Conservation (phyloP, 306 rosid genomes). For the Corylus heterophylla region DNA sequence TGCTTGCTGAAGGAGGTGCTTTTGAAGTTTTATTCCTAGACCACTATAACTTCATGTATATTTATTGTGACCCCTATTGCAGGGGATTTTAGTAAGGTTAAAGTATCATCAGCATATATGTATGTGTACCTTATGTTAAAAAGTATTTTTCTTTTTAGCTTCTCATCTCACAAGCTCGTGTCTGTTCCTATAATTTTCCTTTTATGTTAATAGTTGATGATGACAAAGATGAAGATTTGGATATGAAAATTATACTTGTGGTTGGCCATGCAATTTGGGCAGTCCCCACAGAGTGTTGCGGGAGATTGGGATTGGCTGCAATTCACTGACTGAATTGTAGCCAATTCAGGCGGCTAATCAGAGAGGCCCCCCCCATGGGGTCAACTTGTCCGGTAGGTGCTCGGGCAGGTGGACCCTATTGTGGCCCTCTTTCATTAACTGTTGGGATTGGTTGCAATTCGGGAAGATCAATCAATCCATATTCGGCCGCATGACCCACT, state of each 20-base stretch:
- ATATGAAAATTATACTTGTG: neutral
- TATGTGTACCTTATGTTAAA: neutral
- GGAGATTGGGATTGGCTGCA: too few relatives aligned
- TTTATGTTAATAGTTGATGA: neutral
- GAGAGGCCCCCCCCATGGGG: too few relatives aligned
- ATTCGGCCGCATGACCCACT: too few relatives aligned
- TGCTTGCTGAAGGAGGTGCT: slow-evolving; percentile 41
- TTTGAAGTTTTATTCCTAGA: slow-evolving; percentile 39
- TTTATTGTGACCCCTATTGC: slow-evolving; percentile 29
- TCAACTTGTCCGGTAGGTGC: too few relatives aligned
- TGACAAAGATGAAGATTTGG: neutral
- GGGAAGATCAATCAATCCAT: too few relatives aligned
- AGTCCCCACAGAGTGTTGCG: too few relatives aligned
- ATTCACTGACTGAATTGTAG: too few relatives aligned
- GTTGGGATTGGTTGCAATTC: too few relatives aligned
- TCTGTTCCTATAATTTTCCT: neutral
- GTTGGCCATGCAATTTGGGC: neutral
- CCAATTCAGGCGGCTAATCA: too few relatives aligned
- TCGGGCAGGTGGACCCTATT: too few relatives aligned
- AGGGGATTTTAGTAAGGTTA: slow-evolving; percentile 6
- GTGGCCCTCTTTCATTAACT: too few relatives aligned
- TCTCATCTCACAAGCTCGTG: neutral
- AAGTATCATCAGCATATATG: slow-evolving; percentile 9
- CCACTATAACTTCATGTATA: slow-evolving; percentile 38
- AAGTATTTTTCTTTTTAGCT: neutral